Evolutionary conservation across 192 early-diverging fungal genomes (phyloP), one percentile per base, ranked within the genome.

Genomic region (Rhizoclosmatium globosum): DNA sequence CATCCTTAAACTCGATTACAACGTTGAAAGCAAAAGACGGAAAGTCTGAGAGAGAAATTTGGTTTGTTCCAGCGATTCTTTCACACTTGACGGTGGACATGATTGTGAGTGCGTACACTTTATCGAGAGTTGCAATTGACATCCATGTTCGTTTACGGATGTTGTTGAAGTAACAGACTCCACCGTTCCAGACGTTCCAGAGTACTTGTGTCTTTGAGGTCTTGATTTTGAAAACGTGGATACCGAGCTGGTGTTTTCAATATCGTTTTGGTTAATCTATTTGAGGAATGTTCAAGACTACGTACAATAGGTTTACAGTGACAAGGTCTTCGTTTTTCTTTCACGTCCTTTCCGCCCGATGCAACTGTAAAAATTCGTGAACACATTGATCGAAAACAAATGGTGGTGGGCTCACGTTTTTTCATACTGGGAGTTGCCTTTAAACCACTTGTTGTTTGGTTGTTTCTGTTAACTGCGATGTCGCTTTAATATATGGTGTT

Each of bases 141-240:
- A 68, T 7, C 65, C 65, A 68, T 19, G 65, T 46, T 1, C 42
- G 23, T 41, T 68, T 68, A 7, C 65, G 65, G 6, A 45, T 46
- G 17, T 68, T 17, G 39, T 68, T 45, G 21, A 68, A 68, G 65
- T 68, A 68, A 21, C 31, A 68, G 21, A 68, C 43, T 31, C 65
- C 65, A 0, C 45, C 42, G 13, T 41, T 68, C 65, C 65, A 68
- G 6, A 45, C 65, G 17, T 45, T 41, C 65, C 65, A 68, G 6
- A 68, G 43, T 3, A 46, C 21, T 62, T 62, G 65, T 13, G 13
- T 7, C 43, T 46, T 45, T 3, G 42, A 15, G 9, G 39, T 44
- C 39, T 68, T 68, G 39, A 68, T 17, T 68, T 68, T 68, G 21
- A 68, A 68, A 11, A 68, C 65, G 23, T 68, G 65, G 42, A 45